Evolutionary conservation across 495 filamentous ascomycete species (phyloP).

Genomic region (Aspergillus sclerotioniger): DNA sequence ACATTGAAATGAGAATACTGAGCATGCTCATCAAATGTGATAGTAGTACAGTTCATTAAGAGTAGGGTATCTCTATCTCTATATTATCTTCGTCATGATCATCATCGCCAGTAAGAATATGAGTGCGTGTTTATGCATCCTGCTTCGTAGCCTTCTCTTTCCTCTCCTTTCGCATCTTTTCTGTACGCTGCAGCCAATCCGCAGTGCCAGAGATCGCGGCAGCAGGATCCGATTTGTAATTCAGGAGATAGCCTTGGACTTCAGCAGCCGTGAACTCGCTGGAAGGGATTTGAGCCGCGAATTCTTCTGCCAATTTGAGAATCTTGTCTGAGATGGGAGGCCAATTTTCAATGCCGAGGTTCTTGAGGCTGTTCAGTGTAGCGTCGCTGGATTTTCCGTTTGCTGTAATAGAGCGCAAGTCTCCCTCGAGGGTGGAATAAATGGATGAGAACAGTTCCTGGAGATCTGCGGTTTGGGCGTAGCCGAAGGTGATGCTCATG

Average conservation of each 20-base stretch:
- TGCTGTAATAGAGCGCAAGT: conserved; percentile 16
- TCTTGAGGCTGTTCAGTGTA: not conserved
- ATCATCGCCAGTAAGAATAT: not conserved
- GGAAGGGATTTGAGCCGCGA: conserved; percentile 60
- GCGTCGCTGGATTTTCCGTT: not conserved
- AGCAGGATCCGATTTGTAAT: conserved; percentile 63
- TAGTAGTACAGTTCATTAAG: not conserved
- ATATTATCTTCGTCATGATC: not conserved
- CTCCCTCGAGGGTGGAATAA: conserved; percentile 48
- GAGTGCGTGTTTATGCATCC: not conserved
- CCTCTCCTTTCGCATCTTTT: conserved; percentile 10
- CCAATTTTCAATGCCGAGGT: not conserved
- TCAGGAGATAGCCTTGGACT: conserved; percentile 73
- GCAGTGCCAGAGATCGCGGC: conserved; percentile 54
- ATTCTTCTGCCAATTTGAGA: conserved; percentile 47
- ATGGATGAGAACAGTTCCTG: conserved; percentile 69
- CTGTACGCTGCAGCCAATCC: conserved; percentile 47
- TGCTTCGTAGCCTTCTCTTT: conserved; percentile 4
- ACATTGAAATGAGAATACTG: too few species aligned
- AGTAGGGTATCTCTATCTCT: not conserved
- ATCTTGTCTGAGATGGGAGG: conserved; percentile 26
- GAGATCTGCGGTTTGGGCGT: conserved; percentile 61
- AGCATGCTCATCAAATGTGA: too few species aligned
- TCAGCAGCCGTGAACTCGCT: conserved; percentile 71
- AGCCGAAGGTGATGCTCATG: conserved; percentile 67